phyloP scores from a whole-genome alignment of 2,329 filamentous ascomycete genomes.

The Arthrobotrys conoides region DNA sequence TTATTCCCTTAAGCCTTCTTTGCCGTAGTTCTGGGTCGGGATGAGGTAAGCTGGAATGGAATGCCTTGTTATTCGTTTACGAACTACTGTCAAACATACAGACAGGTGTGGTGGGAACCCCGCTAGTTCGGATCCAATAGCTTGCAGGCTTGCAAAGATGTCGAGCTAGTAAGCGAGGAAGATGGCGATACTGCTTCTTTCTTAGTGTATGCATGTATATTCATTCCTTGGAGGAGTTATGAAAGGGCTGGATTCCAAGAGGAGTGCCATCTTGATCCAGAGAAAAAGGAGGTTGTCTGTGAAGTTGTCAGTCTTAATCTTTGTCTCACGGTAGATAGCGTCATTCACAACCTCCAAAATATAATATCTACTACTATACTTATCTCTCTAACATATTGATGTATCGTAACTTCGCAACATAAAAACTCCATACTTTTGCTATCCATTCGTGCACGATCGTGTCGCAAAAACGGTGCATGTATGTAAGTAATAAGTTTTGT shows the following conservation, averaged over 20 bases:
- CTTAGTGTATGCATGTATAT: not conserved
- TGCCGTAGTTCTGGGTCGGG: slow-evolving; percentile 31
- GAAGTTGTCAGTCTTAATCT: too few relatives aligned
- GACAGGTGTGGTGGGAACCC: slow-evolving; percentile 1
- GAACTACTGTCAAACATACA: slow-evolving; percentile 16
- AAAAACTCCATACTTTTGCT: not conserved
- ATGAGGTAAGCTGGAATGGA: slow-evolving; percentile 53
- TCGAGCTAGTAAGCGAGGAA: slow-evolving; percentile 8
- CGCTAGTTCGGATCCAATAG: slow-evolving; percentile 10
- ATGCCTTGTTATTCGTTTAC: not conserved
- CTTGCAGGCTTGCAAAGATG: not conserved
- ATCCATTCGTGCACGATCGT: too few relatives aligned
- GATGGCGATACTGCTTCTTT: not conserved
- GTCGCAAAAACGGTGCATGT: not conserved
- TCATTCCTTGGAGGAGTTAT: not conserved
- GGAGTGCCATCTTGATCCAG: slow-evolving; percentile 9
- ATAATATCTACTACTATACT: not conserved
- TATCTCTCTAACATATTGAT: not conserved
- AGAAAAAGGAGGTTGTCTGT: not conserved
- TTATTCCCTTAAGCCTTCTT: too few relatives aligned
- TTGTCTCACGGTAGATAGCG: not conserved
- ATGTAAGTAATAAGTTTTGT: not conserved
- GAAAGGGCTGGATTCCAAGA: slow-evolving; percentile 3
- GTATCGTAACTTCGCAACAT: not conserved
- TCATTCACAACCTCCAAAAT: not conserved